Base-by-base conservation (phyloP, 1,284 basidiomycete genomes). In the Athelia sp. region DNA sequence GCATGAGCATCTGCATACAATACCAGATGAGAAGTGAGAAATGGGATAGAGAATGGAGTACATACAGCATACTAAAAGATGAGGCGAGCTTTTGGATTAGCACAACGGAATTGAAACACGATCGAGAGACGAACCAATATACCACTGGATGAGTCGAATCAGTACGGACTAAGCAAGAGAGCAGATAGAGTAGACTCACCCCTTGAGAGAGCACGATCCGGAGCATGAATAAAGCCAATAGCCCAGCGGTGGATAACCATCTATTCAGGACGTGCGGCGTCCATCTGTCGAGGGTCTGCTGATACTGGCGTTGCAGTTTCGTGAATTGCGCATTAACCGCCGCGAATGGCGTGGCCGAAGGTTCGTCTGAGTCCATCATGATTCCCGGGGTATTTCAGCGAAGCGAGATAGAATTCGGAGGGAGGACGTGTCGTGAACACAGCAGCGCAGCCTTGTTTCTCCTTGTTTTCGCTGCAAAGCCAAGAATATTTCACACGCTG, bases 191-290 rank as follows among this genome's bases (percentile, higher is more conserved):
- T 21, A 40, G 19, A 82, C 90, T 76, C 63, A 93, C 92, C 56
- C 91, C 96, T 73, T 98, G 92, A 8, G 90, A 76, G 40, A 97
- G 65, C 11, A 98, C 74, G 57, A 99, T 96, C 55, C 94, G 79
- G 48, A 98, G 71, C 64, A 90, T 74, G 66, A 99, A 99, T 31
- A 98, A 45, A 35, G 76, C 60, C 48, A 97, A 70, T 22, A 98
- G 62, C 2, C 74, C 89, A 2, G 76, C 75, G 4, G 93, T 93
- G 18, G 77, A 79, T n/a, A 89, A 63, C 97, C 97, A 99, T 55
- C 97, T 82, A 61, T 96, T 81, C 18, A 92, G 66, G 22, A 87
- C 81, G 65, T 94, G 85, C 0, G 97, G 97, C 2, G 96, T 98
- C 68, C 90, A 87, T 45, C 87, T 80, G 75, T 99, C 97, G 34